A percentile compares a stretch with the other conserved stretches of the same genome.
Conservation (phyloP, 2,329 filamentous ascomycete genomes). For the Epichloe aotearoae region DNA sequence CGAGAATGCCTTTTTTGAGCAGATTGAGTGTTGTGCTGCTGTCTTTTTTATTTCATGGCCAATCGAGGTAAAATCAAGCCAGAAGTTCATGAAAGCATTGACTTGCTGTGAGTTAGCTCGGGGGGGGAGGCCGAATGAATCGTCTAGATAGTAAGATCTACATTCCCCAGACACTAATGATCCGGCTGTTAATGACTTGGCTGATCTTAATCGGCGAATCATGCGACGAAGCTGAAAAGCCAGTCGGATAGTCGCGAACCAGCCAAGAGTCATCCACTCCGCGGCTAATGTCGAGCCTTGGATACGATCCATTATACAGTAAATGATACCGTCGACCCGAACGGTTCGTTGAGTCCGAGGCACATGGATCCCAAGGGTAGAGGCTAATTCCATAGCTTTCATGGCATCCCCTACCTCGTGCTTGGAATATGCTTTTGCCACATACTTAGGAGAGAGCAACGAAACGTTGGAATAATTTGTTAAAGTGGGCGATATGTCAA, state of each 20-base stretch:
- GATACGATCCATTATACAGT: not conserved
- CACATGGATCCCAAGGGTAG: not conserved
- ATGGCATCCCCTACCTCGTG: not conserved
- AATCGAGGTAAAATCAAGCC: not conserved
- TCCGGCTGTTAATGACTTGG: not conserved
- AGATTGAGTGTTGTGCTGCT: not conserved
- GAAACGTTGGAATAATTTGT: too few species aligned
- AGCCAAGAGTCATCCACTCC: not conserved
- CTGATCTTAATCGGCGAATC: not conserved
- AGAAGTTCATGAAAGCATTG: not conserved
- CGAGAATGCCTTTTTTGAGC: not conserved
- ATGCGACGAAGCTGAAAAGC: not conserved
- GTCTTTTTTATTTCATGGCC: not conserved
- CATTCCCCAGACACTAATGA: not conserved
- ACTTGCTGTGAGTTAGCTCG: not conserved
- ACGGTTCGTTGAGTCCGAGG: not conserved
- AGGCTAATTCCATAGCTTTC: not conserved
- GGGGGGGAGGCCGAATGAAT: not conserved
- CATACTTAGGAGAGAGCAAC: not conserved
- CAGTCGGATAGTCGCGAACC: not conserved
- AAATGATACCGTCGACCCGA: not conserved
- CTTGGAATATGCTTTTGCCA: not conserved
- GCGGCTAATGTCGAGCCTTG: not conserved
- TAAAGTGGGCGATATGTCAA: too few species aligned
- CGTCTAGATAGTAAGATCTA: not conserved